Evolutionary conservation across 257 asterid species (phyloP).

Genomic region (Nicotiana sylvestris): DNA sequence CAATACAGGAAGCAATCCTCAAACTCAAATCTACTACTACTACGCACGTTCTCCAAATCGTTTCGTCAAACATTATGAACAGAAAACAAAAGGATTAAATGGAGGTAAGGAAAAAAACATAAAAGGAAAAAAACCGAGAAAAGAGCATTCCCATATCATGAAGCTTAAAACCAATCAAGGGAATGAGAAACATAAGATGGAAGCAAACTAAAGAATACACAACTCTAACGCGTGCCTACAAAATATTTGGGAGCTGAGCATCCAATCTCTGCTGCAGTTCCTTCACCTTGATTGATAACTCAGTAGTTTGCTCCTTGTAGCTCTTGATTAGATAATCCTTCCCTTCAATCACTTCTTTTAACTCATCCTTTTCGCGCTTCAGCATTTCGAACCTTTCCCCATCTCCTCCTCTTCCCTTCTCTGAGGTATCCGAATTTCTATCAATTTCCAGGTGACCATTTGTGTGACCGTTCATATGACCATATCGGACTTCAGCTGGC

Average conservation of each 20-base stretch:
- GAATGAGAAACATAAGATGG: slow-evolving; percentile 11
- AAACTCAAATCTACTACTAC: background rate
- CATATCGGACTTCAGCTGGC: slow-evolving; percentile 48
- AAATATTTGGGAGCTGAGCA: slow-evolving; percentile 75
- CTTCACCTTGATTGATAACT: slow-evolving; percentile 69
- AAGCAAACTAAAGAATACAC: slow-evolving; percentile 50
- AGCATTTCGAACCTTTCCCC: slow-evolving; percentile 66
- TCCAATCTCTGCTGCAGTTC: slow-evolving; percentile 82
- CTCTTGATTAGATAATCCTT: slow-evolving; percentile 77
- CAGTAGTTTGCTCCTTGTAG: slow-evolving; percentile 83
- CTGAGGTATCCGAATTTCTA: slow-evolving; percentile 30
- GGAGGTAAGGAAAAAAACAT: background rate
- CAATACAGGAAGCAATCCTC: background rate
- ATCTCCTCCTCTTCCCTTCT: slow-evolving; percentile 41
- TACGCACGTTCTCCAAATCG: background rate
- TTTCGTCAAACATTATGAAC: background rate
- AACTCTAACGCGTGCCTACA: slow-evolving; percentile 39
- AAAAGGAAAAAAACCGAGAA: background rate
- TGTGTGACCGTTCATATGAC: slow-evolving; percentile 47
- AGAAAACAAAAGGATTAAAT: background rate
- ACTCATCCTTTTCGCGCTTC: slow-evolving; percentile 61
- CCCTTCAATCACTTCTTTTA: slow-evolving; percentile 77
- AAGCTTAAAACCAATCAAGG: slow-evolving; percentile 24
- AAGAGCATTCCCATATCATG: slow-evolving; percentile 28
- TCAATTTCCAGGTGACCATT: slow-evolving; percentile 53